Evolutionary conservation across 495 filamentous ascomycete species (phyloP), one percentile per base, ranked within the genome.

Genomic region (Penicillium fimorum): DNA sequence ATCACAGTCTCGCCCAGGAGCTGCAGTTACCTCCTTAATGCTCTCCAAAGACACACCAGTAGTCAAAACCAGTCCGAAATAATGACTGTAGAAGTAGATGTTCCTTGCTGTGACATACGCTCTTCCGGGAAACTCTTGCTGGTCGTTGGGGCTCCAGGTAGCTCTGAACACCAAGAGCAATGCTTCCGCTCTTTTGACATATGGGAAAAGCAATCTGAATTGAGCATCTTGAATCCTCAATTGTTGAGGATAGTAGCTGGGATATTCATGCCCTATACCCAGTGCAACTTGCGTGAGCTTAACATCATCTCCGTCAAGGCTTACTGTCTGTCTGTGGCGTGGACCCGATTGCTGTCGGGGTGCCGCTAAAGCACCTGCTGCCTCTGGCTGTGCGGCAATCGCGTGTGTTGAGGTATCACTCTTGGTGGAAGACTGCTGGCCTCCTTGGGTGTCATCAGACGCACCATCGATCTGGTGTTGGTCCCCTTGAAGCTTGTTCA

Each of bases 51-150:
- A 82, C 33, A 90, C 81, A 18, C 81, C 82, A 33, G 90, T 89
- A 2, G 90, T 91, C 45, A 97, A 76, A 0, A 96, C 90, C 27
- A 98, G 78, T n/a, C 94, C 94, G 63, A 95, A 81, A 60, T 96
- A 87, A 67, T 97, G 85, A 50, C 92, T 95, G 74, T 96, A 98
- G 68, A 98, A 98, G 65, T 95, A 97, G 57, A 97, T 83, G 33
- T 92, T 86, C 48, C 83, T 83, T 4, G 84, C 79, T 1, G 95
- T 97, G 44, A 96, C 86, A 68, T 92, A 98, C 20, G 92, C 87
- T 51, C 94, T 79, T 0, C 94, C 95, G 42, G 92, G 88, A 52
- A 92, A 88, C 50, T 91, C 87, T 71, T 91, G 89, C 55, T 84
- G 81, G 5, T 89, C 86, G 63, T 87, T 89, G 3, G 87, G 85